These are phyloP conservation scores for Dacryopinax primogenitus DNA, from an alignment of 768 basidiomycete genomes.

Conservation along the genomic window DNA sequence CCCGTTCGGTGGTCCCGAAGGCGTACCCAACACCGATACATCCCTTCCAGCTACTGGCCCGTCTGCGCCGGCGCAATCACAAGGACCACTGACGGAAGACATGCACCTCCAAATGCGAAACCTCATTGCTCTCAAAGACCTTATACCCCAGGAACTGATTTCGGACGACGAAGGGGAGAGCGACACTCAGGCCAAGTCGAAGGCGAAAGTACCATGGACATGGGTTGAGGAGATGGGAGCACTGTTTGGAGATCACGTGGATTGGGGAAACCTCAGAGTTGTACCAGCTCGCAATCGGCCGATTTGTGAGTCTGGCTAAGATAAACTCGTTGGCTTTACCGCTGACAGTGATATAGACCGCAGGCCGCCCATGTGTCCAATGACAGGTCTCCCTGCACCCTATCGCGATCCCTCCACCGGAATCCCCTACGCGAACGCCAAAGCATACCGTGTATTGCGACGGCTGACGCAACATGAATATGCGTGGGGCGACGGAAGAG, in stretches of 20 bases:
- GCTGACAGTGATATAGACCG: constrained; percentile 36
- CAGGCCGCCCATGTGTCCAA: constrained; percentile 50
- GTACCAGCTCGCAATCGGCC: constrained; percentile 21
- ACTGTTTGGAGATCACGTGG: constrained; percentile 72
- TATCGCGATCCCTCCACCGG: constrained; percentile 72
- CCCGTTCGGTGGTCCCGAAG: neutral
- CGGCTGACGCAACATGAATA: constrained; percentile 53
- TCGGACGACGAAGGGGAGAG: constrained; percentile 30
- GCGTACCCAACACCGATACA: neutral
- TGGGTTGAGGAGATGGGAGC: constrained; percentile 68
- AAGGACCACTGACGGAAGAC: neutral
- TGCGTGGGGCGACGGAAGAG: constrained; percentile 38
- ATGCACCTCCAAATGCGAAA: neutral
- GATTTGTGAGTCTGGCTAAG: constrained; percentile 16
- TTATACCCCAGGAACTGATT: neutral
- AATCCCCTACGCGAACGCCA: constrained; percentile 61
- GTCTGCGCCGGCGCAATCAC: neutral
- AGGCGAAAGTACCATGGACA: constrained; percentile 31
- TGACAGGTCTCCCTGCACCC: constrained; percentile 64
- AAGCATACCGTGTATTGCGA: constrained; percentile 53
- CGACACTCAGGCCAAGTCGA: constrained; percentile 20
- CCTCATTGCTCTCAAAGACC: neutral
- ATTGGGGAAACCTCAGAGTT: constrained; percentile 33
- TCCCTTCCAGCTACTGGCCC: neutral
- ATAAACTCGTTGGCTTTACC: constrained; percentile 1